Evolutionary conservation across 2,329 filamentous ascomycete species (phyloP).

Genomic region (Beauveria sp.): DNA sequence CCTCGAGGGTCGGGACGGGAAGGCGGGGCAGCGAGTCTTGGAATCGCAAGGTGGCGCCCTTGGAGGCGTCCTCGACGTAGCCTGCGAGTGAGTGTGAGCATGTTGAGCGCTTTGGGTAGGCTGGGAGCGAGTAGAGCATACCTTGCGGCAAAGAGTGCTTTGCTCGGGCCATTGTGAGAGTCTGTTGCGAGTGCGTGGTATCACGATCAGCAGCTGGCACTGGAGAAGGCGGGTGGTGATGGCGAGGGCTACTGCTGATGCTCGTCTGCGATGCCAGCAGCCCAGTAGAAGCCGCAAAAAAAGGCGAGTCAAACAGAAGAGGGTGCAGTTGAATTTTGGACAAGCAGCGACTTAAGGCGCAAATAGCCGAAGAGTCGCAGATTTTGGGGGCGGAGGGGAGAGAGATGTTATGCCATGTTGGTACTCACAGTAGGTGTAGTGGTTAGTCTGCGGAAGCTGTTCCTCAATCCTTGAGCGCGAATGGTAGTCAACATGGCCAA

Average conservation of each 20-base stretch:
- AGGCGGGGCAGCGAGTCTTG: conserved; percentile 77
- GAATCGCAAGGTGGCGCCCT: conserved; percentile 74
- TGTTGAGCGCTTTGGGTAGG: background rate
- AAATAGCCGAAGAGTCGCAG: background rate
- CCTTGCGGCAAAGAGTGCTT: conserved; percentile 51
- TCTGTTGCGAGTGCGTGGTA: conserved; percentile 12
- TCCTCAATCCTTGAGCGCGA: conserved; percentile 26
- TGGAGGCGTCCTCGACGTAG: conserved; percentile 72
- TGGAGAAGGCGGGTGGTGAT: background rate
- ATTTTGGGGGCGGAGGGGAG: background rate
- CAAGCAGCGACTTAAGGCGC: background rate
- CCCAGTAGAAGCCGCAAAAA: background rate
- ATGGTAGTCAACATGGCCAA: conserved; percentile 29
- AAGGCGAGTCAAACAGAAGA: background rate
- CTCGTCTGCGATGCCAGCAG: background rate
- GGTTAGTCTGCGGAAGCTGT: conserved; percentile 24
- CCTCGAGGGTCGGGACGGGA: conserved; percentile 73
- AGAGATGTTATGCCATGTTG: background rate
- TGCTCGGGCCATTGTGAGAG: conserved; percentile 45
- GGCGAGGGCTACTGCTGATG: background rate
- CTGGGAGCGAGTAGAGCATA: conserved; percentile 20
- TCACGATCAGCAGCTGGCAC: conserved; percentile 7
- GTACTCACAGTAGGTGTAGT: conserved; percentile 17
- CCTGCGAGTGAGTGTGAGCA: conserved; percentile 34
- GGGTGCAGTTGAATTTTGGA: background rate